Evolutionary conservation across 768 basidiomycete genomes (phyloP).

Genomic region (Lanmaoa rubissima): DNA sequence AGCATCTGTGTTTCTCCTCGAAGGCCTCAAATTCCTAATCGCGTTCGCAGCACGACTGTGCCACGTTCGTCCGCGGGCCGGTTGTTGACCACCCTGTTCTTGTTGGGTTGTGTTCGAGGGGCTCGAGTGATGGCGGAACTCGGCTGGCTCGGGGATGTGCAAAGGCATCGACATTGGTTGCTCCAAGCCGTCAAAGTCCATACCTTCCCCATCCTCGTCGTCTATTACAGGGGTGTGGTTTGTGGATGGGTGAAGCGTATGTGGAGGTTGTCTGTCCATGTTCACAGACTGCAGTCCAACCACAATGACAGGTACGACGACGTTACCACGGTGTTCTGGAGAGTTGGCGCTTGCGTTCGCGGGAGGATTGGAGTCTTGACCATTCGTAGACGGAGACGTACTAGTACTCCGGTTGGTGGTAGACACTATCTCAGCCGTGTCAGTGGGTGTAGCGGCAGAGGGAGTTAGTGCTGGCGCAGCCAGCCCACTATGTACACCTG

Average conservation of each 20-base stretch:
- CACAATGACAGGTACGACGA: constrained; percentile 80
- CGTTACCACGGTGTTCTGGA: constrained; percentile 33
- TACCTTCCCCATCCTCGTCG: constrained; percentile 27
- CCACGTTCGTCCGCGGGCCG: constrained; percentile 45
- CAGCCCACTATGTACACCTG: constrained; percentile 18
- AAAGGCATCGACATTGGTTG: constrained; percentile 25
- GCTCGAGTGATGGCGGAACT: constrained; percentile 17
- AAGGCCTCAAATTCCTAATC: constrained; percentile 52
- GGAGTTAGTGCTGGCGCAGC: constrained; percentile 8
- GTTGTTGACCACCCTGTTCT: constrained; percentile 18
- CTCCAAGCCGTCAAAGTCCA: constrained; percentile 27
- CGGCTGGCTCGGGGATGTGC: constrained; percentile 28
- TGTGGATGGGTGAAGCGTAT: constrained; percentile 12
- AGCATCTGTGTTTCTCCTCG: constrained; percentile 25
- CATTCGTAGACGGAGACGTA: constrained; percentile 5
- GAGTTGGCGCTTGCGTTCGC: constrained; percentile 17
- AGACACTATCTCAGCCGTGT: constrained; percentile 18
- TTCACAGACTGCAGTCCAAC: constrained; percentile 79
- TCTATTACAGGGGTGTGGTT: constrained; percentile 15
- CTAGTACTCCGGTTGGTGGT: constrained; percentile 9
- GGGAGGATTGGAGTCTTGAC: constrained; percentile 15
- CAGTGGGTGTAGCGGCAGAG: constrained; percentile 13
- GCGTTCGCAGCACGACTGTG: constrained; percentile 63
- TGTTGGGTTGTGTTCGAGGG: constrained; percentile 10
- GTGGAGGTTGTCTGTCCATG: constrained; percentile 38